Evolutionary conservation across 140 eudicot species (phyloP).

Genomic region (Bidens hawaiensis): DNA sequence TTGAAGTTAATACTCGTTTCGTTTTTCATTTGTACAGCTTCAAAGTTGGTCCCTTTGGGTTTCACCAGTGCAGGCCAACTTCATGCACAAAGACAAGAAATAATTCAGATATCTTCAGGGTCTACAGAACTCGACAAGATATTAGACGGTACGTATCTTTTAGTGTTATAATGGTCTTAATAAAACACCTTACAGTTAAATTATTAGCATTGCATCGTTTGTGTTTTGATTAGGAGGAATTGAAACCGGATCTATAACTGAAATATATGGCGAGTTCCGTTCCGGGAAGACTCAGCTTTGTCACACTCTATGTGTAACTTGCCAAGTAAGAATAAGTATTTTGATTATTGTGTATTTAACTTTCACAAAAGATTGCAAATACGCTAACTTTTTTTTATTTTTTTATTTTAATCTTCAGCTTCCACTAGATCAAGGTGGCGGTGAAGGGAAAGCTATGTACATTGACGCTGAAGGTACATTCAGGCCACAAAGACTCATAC

Average conservation of each 20-base stretch:
- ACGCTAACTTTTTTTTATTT: background rate
- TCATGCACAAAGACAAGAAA: constrained; percentile 83
- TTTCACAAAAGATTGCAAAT: background rate
- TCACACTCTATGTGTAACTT: constrained; percentile 88
- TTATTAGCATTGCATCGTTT: background rate
- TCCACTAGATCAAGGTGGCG: constrained; percentile 96
- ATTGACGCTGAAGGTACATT: constrained; percentile 98
- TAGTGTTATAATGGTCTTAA: background rate
- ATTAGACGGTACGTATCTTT: constrained; percentile 53
- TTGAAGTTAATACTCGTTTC: background rate
- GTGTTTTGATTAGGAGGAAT: constrained; percentile 59
- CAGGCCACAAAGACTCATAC: constrained; percentile 94
- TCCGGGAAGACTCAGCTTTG: constrained; percentile 98
- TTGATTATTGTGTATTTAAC: background rate
- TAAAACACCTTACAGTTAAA: background rate
- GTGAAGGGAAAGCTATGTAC: constrained; percentile 98
- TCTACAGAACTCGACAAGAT: constrained; percentile 90
- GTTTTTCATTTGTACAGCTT: constrained; percentile 49
- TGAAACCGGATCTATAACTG: constrained; percentile 93
- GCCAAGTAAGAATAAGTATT: constrained; percentile 53
- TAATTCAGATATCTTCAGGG: constrained; percentile 90
- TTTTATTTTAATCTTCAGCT: constrained; percentile 41
- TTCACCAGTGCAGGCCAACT: constrained; percentile 91
- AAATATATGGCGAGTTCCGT: constrained; percentile 84
- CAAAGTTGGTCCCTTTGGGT: constrained; percentile 92